Evolutionary conservation across 2,329 filamentous ascomycete species (phyloP).

Genomic region (Aspergillus tamarii): DNA sequence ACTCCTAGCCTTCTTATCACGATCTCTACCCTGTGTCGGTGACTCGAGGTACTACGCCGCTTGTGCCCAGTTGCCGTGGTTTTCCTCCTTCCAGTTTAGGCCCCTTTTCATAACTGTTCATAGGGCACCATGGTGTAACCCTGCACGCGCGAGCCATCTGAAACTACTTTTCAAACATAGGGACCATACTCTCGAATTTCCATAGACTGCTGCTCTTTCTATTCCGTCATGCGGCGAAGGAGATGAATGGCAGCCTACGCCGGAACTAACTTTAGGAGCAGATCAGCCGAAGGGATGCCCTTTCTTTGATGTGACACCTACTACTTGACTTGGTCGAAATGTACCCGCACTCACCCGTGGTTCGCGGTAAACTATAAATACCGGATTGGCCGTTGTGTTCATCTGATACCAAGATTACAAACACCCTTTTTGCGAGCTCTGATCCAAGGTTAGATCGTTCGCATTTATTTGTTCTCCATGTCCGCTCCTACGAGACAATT

Average conservation of each 20-base stretch:
- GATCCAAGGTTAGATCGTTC: neutral
- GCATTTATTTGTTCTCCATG: constrained; percentile 32
- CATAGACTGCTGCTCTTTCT: neutral
- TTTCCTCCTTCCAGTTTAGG: neutral
- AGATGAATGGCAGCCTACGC: constrained; percentile 9
- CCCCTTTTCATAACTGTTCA: neutral
- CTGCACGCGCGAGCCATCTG: neutral
- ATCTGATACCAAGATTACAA: constrained; percentile 6
- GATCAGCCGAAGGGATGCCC: neutral
- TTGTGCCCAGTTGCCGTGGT: neutral
- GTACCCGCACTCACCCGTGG: constrained; percentile 42
- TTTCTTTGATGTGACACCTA: constrained; percentile 10
- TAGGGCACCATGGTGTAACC: neutral
- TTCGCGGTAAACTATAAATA: constrained; percentile 38
- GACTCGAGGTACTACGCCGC: neutral
- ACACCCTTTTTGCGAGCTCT: neutral
- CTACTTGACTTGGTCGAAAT: constrained; percentile 22
- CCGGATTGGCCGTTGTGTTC: constrained; percentile 14
- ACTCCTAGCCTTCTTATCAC: neutral
- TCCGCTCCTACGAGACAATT: constrained; percentile 45
- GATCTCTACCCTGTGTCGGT: neutral
- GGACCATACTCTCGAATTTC: neutral
- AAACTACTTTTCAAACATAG: neutral
- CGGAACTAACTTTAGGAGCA: constrained; percentile 5
- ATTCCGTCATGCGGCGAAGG: constrained; percentile 17